Base-by-base conservation (phyloP, 352 stramenopile species). In the Phytophthora sp. region DNA sequence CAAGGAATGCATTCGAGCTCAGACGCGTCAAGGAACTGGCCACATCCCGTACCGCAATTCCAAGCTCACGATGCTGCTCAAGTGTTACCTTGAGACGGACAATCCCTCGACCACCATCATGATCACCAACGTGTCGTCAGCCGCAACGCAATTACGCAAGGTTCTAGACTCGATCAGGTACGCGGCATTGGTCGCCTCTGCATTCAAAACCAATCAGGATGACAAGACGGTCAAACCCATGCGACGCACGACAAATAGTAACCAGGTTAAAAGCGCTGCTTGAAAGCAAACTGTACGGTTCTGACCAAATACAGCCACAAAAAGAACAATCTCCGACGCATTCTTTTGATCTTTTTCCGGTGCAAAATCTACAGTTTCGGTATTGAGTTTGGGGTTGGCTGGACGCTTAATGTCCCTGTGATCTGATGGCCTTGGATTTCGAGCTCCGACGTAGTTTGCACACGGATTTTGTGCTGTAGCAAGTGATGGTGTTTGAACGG, bases 1-100 rank as follows among this genome's bases (percentile, higher is more conserved):
- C n/a, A 86, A 86, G 23, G 77, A 83, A 38, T 86, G 77, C 24
- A 77, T 82, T 30, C 74, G 76, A 35, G 66, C 60, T 4, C 76
- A 80, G 29, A 23, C 51, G 20, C 35, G 18, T 7, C 44, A 47
- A 16, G 61, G 65, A 26, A 42, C 27, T 9, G 56, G 50, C 12
- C 64, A 70, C 49, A 73, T 67, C 3, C 75, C 73, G 13, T 82
- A 67, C 53, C 57, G 76, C 31, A 81, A 83, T 39, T 77, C 74
- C 1, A 82, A 82, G 55, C 62, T 81, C n/a, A 81, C 74, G 29
- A 83, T 83, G 72, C 52, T 86, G 20, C 63, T 85, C 15, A 76
- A 80, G 52, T 51, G 33, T 16, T 72, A 83, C 47, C 52, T 83
- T 4, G 56, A 68, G 18, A 47, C 47, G 1, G 59, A 58, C 7